Evolutionary conservation across 306 rosid species (phyloP), one percentile per base, ranked within the genome.

Genomic region (Rubus parviflorus): DNA sequence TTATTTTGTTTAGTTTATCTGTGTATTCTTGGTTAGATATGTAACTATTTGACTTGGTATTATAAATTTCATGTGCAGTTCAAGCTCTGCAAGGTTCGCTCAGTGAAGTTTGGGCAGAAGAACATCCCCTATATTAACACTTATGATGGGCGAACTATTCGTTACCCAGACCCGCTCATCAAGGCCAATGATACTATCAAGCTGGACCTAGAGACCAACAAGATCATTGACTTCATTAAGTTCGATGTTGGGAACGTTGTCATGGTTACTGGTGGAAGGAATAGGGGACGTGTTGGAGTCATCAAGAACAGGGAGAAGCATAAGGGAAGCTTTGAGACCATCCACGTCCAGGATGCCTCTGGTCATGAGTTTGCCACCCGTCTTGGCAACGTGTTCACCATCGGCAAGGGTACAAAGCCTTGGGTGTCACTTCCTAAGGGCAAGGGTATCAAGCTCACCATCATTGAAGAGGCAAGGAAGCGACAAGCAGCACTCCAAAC

Each of bases 391-490:
- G 98, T 93, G 81, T 93, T 82, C 79, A 93, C 87, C 8, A 82
- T 90, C 9, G 98, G 98, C 51, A 90, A 93, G 87, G 98, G 97
- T 0, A 77, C 93, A 0, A 93, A 89, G 51, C 98, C 97, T 3
- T 93, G 94, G 97, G 74, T 93, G 2, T 83, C 97, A 20, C 91
- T 93, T 42, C 98, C 98, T 9, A 93, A 93, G 93, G 98, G 97
- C 37, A 93, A 89, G 87, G 98, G 98, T 84, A 89, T 93, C 54
- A 93, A 93, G 85, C 79, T 93, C 9, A 40, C 91, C 12, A 87
- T 93, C 81, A 84, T 93, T 71, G 98, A 93, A 73, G 98, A 93
- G 77, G 94, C 98, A 30, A 86, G 92, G 86, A 90, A 90, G 79
- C 88, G 98, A 85, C 83, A 73, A 64, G 84, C 92, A 0, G 83